A percentile compares a stretch with the other conserved stretches of the same genome.
phyloP scores from a whole-genome alignment of 192 early-diverging fungal genomes.

The Coemansia reversa region DNA sequence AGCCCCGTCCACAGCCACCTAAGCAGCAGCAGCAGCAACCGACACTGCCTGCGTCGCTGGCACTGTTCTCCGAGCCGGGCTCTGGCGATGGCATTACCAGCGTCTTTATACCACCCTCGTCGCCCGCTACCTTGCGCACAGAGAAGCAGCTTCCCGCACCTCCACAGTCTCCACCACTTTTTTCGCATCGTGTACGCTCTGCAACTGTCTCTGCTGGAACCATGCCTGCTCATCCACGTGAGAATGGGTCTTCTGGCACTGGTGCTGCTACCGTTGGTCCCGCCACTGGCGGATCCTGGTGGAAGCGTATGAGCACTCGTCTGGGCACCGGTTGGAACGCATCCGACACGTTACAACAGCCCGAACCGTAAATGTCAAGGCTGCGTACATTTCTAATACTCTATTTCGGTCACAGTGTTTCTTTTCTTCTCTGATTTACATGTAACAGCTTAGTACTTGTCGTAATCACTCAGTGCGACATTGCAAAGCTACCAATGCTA shows the following conservation, averaged over 20 bases:
- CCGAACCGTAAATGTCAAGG: too few relatives aligned
- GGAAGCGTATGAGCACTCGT: slow-evolving; percentile 52
- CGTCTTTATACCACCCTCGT: slow-evolving; percentile 48
- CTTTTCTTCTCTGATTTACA: too few relatives aligned
- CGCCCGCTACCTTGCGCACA: slow-evolving; percentile 23
- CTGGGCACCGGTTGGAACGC: slow-evolving; percentile 23
- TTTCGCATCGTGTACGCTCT: slow-evolving; percentile 40
- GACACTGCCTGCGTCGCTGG: slow-evolving; percentile 13
- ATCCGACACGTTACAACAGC: slow-evolving; percentile 9
- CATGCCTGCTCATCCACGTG: slow-evolving; percentile 9
- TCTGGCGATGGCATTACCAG: slow-evolving; percentile 53
- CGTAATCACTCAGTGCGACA: too few relatives aligned
- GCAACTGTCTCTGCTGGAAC: slow-evolving; percentile 35
- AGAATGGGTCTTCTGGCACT: not conserved
- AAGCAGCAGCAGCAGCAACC: slow-evolving; percentile 4
- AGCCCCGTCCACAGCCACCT: not conserved
- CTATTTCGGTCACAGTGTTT: too few relatives aligned
- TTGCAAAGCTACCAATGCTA: too few relatives aligned
- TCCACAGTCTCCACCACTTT: slow-evolving; percentile 23
- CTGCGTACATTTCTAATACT: too few relatives aligned
- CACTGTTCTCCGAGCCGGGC: slow-evolving; percentile 22
- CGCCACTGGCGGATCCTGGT: slow-evolving; percentile 29
- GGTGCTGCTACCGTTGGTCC: slow-evolving; percentile 25
- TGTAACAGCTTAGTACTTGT: too few relatives aligned
- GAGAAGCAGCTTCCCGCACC: not conserved